phyloP scores from a whole-genome alignment of 2,329 filamentous ascomycete species.

The Blumeria hordei region DNA sequence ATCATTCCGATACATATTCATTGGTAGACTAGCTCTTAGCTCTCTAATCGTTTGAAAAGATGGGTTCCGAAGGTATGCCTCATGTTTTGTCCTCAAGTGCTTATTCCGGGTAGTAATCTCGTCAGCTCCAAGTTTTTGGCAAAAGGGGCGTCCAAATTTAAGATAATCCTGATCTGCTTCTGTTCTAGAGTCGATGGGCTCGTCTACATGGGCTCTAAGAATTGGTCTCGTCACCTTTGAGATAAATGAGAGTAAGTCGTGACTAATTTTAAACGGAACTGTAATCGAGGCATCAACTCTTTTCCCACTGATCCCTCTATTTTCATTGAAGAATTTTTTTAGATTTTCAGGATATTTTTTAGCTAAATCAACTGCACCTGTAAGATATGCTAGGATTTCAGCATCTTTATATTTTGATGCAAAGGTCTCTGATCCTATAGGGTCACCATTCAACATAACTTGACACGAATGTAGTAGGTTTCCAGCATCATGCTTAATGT shows the following conservation, averaged over 20 bases:
- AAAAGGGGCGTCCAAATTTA: background rate
- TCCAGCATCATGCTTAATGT: background rate
- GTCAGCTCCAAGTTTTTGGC: background rate
- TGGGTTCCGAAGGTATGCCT: background rate
- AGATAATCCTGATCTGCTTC: background rate
- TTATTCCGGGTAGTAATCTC: background rate
- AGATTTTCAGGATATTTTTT: background rate
- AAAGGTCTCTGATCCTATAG: background rate
- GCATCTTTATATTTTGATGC: background rate
- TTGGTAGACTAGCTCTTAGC: slow-evolving; percentile 30
- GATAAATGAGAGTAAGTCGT: background rate
- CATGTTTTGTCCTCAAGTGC: background rate
- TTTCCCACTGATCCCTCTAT: background rate
- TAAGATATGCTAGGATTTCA: background rate
- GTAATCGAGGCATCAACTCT: background rate
- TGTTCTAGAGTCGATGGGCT: background rate
- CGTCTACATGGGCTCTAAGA: background rate
- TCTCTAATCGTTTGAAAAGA: background rate
- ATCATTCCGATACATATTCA: slow-evolving; percentile 63
- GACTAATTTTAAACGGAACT: background rate
- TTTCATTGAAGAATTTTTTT: background rate
- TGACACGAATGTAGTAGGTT: background rate
- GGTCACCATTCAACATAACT: background rate
- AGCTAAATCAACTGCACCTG: background rate
- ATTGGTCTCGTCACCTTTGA: background rate